Conservation (phyloP, 2,329 filamentous ascomycete species). For the Dothidotthia symphoricarpi region DNA sequence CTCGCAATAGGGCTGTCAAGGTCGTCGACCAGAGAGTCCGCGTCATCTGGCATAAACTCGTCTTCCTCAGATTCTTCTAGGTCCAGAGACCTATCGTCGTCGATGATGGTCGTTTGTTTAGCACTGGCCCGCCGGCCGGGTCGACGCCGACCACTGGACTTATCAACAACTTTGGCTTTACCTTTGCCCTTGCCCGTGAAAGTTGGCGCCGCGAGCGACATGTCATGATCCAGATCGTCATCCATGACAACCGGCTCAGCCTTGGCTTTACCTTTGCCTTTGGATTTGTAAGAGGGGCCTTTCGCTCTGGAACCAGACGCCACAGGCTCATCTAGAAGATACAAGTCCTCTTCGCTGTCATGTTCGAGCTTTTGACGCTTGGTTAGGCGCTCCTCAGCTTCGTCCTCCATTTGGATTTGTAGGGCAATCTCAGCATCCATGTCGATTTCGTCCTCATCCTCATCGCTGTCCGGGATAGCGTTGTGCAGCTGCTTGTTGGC, state of each 20-base stretch:
- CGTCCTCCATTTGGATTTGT: slow-evolving; percentile 56
- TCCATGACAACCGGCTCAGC: slow-evolving; percentile 11
- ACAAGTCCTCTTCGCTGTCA: slow-evolving; percentile 37
- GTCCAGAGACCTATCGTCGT: slow-evolving; percentile 17
- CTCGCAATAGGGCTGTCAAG: slow-evolving; percentile 16
- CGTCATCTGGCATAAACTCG: slow-evolving; percentile 30
- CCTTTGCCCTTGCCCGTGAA: slow-evolving; percentile 21
- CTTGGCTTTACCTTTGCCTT: slow-evolving; percentile 26
- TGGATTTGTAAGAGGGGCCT: slow-evolving; percentile 16
- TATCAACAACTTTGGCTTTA: slow-evolving; percentile 22
- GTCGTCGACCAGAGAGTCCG: slow-evolving; percentile 17
- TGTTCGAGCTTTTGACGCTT: slow-evolving; percentile 40
- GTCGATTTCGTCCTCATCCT: slow-evolving; percentile 36
- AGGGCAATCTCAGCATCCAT: slow-evolving; percentile 57
- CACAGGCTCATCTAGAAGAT: slow-evolving; percentile 9
- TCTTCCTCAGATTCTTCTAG: slow-evolving; percentile 28
- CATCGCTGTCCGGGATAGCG: slow-evolving; percentile 25
- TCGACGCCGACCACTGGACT: slow-evolving; percentile 10
- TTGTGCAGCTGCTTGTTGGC: slow-evolving; percentile 28
- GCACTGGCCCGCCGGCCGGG: slow-evolving; percentile 23
- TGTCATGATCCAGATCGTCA: slow-evolving; percentile 20
- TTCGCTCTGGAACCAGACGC: slow-evolving; percentile 2
- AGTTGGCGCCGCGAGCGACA: slow-evolving; percentile 1
- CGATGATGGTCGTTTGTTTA: slow-evolving; percentile 15
- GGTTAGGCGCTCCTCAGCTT: slow-evolving; percentile 43